These are phyloP conservation scores for Saccharomyces paradoxus DNA, from an alignment of 805 yeast genomes.

Conservation along the genomic window DNA sequence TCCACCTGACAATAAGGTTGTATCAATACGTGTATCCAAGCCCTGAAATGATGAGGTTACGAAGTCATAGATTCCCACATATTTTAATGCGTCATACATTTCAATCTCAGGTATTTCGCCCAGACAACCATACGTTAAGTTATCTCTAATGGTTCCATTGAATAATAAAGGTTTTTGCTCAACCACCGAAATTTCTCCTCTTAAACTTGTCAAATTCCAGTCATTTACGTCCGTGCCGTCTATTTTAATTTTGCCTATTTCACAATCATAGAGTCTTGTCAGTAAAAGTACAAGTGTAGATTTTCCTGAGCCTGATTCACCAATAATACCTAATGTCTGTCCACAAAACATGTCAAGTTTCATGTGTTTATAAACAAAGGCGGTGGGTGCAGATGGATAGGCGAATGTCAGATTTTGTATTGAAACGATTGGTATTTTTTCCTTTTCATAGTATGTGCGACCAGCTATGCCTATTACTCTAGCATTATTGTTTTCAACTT, in stretches of 20 bases:
- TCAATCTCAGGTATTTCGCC: conserved; percentile 29
- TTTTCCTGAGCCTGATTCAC: conserved; percentile 89
- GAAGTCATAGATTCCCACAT: conserved; percentile 47
- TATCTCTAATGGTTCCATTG: conserved; percentile 65
- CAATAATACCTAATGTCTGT: conserved; percentile 60
- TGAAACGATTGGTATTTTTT: conserved; percentile 24
- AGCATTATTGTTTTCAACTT: conserved; percentile 1
- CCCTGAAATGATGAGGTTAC: conserved; percentile 49
- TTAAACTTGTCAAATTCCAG: conserved; percentile 40
- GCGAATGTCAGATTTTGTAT: conserved; percentile 43
- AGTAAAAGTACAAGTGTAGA: conserved; percentile 62
- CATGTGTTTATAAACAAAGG: conserved; percentile 36
- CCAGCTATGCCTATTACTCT: conserved; percentile 1
- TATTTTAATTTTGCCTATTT: conserved; percentile 34
- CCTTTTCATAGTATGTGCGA: neutral
- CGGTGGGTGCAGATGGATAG: conserved; percentile 34
- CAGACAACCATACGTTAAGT: conserved; percentile 52
- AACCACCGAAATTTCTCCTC: conserved; percentile 57
- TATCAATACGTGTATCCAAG: conserved; percentile 50
- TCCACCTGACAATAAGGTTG: conserved; percentile 68
- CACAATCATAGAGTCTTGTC: conserved; percentile 41
- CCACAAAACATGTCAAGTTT: conserved; percentile 37
- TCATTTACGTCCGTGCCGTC: conserved; percentile 41
- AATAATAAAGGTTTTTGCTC: conserved; percentile 68
- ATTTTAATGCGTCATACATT: conserved; percentile 34